Percentiles rank a stretch among this genome's conserved stretches.
Evolutionary conservation across 495 filamentous ascomycete species (phyloP).

Genomic region (Xylona heveae): DNA sequence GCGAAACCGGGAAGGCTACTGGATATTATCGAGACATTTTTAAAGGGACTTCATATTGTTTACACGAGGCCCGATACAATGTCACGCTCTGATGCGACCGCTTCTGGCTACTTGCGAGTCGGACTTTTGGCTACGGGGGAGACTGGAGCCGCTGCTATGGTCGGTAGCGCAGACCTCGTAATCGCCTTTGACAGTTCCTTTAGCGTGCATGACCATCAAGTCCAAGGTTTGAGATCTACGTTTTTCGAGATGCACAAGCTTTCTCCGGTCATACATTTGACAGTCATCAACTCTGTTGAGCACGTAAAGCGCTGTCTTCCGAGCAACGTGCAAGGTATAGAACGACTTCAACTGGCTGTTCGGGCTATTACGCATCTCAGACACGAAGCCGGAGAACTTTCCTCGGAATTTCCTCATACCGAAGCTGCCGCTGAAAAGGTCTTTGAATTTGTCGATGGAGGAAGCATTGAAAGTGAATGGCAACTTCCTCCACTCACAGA

Average conservation of each 20-base stretch:
- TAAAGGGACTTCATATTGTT: conserved; percentile 23
- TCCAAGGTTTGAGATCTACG: conserved; percentile 22
- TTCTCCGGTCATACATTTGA: conserved; percentile 27
- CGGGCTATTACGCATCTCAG: conserved; percentile 19
- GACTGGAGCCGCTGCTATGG: conserved; percentile 17
- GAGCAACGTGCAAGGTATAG: conserved; percentile 13
- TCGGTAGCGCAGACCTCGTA: conserved; percentile 24
- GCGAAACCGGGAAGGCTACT: conserved; percentile 21
- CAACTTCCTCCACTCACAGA: conserved; percentile 17
- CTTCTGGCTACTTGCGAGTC: conserved; percentile 23
- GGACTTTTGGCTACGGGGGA: conserved; percentile 24
- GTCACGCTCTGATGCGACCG: conserved; percentile 16
- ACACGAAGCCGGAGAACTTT: conserved; percentile 25
- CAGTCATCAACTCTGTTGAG: conserved; percentile 32
- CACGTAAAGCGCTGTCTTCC: conserved; percentile 32
- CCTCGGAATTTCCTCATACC: conserved; percentile 23
- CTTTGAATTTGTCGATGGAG: conserved; percentile 15
- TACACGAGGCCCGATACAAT: conserved; percentile 20
- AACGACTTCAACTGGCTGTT: conserved; percentile 20
- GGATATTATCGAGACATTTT: conserved; percentile 28
- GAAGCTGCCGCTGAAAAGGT: conserved; percentile 25
- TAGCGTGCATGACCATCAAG: conserved; percentile 17
- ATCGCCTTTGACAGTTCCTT: conserved; percentile 30
- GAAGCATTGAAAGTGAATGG: conserved; percentile 19
- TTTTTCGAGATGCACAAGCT: conserved; percentile 19